These are phyloP conservation scores for Rhytidhysteron rufulum DNA, from an alignment of 2,329 filamentous ascomycete genomes.

Conservation along the genomic window DNA sequence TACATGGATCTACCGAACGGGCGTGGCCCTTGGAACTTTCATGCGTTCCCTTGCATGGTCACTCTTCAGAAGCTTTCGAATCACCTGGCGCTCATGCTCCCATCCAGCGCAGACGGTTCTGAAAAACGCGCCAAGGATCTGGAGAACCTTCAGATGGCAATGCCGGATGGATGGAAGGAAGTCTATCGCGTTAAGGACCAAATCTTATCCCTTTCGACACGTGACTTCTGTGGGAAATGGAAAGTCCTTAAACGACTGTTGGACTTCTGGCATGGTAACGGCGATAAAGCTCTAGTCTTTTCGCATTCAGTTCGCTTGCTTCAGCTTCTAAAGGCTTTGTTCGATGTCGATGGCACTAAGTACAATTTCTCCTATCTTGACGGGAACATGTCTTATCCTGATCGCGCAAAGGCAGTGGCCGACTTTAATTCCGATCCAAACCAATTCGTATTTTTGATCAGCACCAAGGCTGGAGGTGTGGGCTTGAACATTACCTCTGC, in stretches of 20 bases:
- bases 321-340: slow-evolving; percentile 78
- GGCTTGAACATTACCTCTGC: slow-evolving; percentile 95
- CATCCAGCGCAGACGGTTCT: slow-evolving; percentile 57
- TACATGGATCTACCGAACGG: slow-evolving; percentile 52
- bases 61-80: slow-evolving; percentile 86
- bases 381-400: slow-evolving; percentile 76
- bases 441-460: slow-evolving; percentile 95
- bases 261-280: slow-evolving; percentile 82
- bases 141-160: slow-evolving; percentile 66
- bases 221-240: slow-evolving; percentile 96
- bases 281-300: slow-evolving; percentile 94
- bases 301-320: slow-evolving; percentile 86
- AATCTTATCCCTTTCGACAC: slow-evolving; percentile 76
- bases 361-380: slow-evolving; percentile 93
- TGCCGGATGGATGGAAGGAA: slow-evolving; percentile 70
- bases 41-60: slow-evolving; percentile 81
- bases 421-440: slow-evolving; percentile 84
- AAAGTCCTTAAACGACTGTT: slow-evolving; percentile 82
- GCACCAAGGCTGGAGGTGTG: slow-evolving; percentile 86
- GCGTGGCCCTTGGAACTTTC: slow-evolving; percentile 65
- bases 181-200: slow-evolving; percentile 73
- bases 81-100: slow-evolving; percentile 85
- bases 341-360: slow-evolving; percentile 68
- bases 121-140: slow-evolving; percentile 79
- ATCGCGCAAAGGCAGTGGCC: slow-evolving; percentile 77